Evolutionary conservation across 2,329 filamentous ascomycete genomes (phyloP), one percentile per base, ranked within the genome.

Genomic region (Colletotrichum orbiculare): DNA sequence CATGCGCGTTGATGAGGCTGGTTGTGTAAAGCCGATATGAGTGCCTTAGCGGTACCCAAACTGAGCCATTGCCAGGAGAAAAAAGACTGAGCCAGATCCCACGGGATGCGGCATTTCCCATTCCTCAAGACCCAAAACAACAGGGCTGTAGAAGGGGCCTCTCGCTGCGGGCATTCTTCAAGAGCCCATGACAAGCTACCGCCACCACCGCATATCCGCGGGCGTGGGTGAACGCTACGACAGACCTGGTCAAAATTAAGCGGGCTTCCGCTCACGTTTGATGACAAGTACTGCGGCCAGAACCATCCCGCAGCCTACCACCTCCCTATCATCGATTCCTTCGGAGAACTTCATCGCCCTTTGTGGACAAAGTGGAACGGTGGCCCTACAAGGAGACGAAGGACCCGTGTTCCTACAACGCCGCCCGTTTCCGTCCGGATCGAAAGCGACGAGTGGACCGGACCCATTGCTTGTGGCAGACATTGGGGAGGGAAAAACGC

Each of bases 91-190:
- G n/a, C 46, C 46, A 58, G 33, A 50, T 58, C 38, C 55, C 43
- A 35, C 15, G 55, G 55, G 54, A 57, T 49, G 45, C 54, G 43
- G 54, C 39, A 42, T 49, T 57, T 49, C 43, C 33, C 41, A 48
- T 57, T 8, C 13, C 25, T 13, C 15, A 37, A 11, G 38, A 50
- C 25, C 25, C 47, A 37, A 43, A 39, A 43, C 49, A 46, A 37
- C 13, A 34, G 53, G 38, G 9, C 43, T 6, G 9, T 50, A 17
- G 10, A n/a, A 43, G 46, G 42, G 25, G 45, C 25, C 34, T 35
- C 13, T 42, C 42, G 55, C 33, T 45, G 17, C 38, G 50, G 35
- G 25, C 25, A 57, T 41, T 41, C 12, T 58, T 43, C 38, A 17
- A 8, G 17, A 8, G 42, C 37, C 33, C 13, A 49, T 8, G 11